A percentile compares a stretch with the other conserved stretches of the same genome.
Evolutionary conservation across 169 alveolate species (phyloP).

Genomic region (Theileria sp.): DNA sequence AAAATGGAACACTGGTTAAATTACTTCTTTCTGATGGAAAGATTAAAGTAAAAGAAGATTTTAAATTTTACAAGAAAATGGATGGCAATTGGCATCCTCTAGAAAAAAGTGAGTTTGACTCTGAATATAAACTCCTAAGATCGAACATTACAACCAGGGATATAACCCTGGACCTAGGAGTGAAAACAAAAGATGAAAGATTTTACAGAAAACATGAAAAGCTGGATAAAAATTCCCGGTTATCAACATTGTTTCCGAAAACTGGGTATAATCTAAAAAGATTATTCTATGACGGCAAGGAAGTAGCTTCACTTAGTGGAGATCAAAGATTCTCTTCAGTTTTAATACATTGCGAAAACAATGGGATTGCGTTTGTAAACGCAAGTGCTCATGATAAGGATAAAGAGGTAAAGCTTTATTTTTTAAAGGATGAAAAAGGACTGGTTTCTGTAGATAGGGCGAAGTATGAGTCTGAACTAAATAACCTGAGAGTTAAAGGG

Average conservation of each 20-base stretch:
- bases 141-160: neutral
- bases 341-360: neutral
- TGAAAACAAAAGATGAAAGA: neutral
- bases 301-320: neutral
- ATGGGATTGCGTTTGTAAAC: neutral
- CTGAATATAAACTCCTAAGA: neutral
- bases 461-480: neutral
- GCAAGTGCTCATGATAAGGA: neutral
- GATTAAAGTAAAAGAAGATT: neutral
- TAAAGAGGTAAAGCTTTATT: neutral
- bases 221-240: neutral
- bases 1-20: neutral
- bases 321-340: neutral
- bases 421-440: neutral
- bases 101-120: neutral
- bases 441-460: neutral
- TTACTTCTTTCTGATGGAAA: neutral
- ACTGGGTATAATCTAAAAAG: neutral
- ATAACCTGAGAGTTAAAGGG: neutral
- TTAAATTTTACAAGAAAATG: neutral
- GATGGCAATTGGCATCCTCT: neutral
- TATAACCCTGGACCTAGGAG: neutral
- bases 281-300: neutral
- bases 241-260: neutral
- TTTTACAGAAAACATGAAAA: neutral